Conservation (phyloP, 495 filamentous ascomycete species). For the Penicillium samsonianum region DNA sequence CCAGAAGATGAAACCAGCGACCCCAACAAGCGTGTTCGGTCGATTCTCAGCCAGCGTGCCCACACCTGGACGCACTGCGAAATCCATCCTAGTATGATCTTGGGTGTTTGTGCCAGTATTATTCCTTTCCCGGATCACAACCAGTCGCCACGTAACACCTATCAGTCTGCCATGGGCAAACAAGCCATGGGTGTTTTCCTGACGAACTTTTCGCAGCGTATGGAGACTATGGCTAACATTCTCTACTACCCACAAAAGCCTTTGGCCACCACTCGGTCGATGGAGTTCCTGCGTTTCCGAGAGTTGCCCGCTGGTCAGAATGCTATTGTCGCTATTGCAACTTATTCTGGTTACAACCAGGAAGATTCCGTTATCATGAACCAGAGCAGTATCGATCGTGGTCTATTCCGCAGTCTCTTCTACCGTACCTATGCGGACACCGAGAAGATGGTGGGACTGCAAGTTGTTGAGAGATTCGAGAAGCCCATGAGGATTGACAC, state of each 20-base stretch:
- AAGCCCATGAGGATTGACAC: slow-evolving; percentile 89
- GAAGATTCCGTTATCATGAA: slow-evolving; percentile 99
- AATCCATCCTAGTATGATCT: slow-evolving; percentile 98
- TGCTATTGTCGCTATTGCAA: slow-evolving; percentile 94
- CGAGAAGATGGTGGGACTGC: slow-evolving; percentile 91
- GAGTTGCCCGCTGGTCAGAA: slow-evolving; percentile 97
- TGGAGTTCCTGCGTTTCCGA: slow-evolving; percentile 98
- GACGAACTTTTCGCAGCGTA: slow-evolving; percentile 90
- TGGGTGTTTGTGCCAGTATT: slow-evolving; percentile 97
- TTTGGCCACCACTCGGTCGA: slow-evolving; percentile 90
- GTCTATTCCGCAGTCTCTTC: slow-evolving; percentile 95
- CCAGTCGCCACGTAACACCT: slow-evolving; percentile 97
- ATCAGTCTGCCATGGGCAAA: slow-evolving; percentile 99
- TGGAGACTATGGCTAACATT: slow-evolving; percentile 99
- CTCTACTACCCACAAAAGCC: slow-evolving; percentile 99
- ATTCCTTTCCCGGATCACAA: slow-evolving; percentile 99
- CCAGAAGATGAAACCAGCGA: slow-evolving; percentile 59
- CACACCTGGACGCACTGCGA: slow-evolving; percentile 97
- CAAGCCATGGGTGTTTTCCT: slow-evolving; percentile 99
- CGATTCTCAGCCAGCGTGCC: slow-evolving; percentile 75
- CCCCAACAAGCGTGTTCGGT: slow-evolving; percentile 79
- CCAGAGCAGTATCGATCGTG: slow-evolving; percentile 96
- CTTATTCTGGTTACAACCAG: slow-evolving; percentile 99
- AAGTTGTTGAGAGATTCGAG: slow-evolving; percentile 88
- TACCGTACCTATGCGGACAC: slow-evolving; percentile 95